These are phyloP conservation scores for Phytophthora multivora DNA, from an alignment of 352 stramenopile genomes.

Conservation along the genomic window DNA sequence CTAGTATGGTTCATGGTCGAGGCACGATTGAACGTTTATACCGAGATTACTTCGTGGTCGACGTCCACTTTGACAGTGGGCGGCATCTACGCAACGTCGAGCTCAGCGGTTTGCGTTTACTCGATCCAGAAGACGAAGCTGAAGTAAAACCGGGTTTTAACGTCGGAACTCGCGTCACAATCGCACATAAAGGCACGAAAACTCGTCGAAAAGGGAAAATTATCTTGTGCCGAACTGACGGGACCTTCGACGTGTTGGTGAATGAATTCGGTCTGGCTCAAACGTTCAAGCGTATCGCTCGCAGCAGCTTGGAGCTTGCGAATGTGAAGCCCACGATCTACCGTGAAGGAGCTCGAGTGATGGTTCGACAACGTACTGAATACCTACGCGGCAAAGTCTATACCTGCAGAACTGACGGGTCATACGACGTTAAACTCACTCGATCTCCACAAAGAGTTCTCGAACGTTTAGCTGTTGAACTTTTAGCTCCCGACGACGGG, in stretches of 20 bases:
- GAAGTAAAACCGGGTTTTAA: constrained; percentile 13
- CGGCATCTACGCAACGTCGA: constrained; percentile 63
- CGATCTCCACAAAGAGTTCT: constrained; percentile 32
- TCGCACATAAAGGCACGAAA: constrained; percentile 61
- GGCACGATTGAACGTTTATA: constrained; percentile 72
- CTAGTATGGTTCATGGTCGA: constrained; percentile 32
- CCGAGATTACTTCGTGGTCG: constrained; percentile 67
- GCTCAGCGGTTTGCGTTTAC: constrained; percentile 42
- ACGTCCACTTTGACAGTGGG: constrained; percentile 73
- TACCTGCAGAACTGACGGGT: constrained; percentile 48
- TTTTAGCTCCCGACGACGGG: constrained; percentile 52
- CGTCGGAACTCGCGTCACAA: constrained; percentile 37
- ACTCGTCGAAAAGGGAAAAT: constrained; percentile 55
- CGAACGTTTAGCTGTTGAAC: constrained; percentile 38
- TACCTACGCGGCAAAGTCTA: constrained; percentile 56
- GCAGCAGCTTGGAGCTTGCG: constrained; percentile 20
- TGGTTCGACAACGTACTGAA: constrained; percentile 56
- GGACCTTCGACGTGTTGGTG: constrained; percentile 66
- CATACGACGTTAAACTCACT: constrained; percentile 57
- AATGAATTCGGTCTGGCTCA: constrained; percentile 53
- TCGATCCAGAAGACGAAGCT: constrained; percentile 25
- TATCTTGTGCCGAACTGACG: constrained; percentile 52
- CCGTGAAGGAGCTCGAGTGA: constrained; percentile 44
- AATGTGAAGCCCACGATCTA: constrained; percentile 42
- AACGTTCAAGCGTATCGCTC: constrained; percentile 44